Evolutionary conservation across 352 stramenopile species (phyloP).

Genomic region (Thalassiosira oceanica): DNA sequence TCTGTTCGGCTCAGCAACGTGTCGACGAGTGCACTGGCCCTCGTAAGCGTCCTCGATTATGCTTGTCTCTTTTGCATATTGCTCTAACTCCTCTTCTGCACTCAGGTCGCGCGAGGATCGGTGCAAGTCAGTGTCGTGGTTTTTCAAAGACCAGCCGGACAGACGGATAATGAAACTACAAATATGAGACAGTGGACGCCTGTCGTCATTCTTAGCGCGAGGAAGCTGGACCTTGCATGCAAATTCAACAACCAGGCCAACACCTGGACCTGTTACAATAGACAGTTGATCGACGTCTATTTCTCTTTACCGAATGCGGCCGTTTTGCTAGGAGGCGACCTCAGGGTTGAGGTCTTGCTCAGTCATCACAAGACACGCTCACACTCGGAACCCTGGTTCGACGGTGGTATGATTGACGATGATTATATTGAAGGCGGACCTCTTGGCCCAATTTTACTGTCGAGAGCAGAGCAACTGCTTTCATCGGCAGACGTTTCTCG

Average conservation of each 20-base stretch:
- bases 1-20: conserved; percentile 41
- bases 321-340: conserved; percentile 44
- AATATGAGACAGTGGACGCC: conserved; percentile 30
- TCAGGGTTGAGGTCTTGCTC: conserved; percentile 51
- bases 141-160: conserved; percentile 29
- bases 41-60: too few species aligned
- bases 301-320: conserved; percentile 63
- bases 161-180: conserved; percentile 1
- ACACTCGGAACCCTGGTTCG: conserved; percentile 21
- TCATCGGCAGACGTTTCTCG: conserved; percentile 26
- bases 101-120: conserved; percentile 44
- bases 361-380: conserved; percentile 29
- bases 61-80: too few species aligned
- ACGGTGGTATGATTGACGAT: conserved; percentile 15
- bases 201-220: conserved; percentile 48
- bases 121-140: conserved; percentile 47
- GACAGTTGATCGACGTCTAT: conserved; percentile 47
- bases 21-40: conserved; percentile 39
- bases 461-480: conserved; percentile 28
- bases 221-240: conserved; percentile 49
- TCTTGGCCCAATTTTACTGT: conserved; percentile 8
- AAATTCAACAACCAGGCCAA: conserved; percentile 15
- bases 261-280: conserved; percentile 52
- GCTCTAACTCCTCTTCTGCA: too few species aligned
- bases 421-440: conserved; percentile 9